These are phyloP conservation scores for Scheffersomyces coipomensis DNA, from an alignment of 805 yeast genomes.

Conservation along the genomic window DNA sequence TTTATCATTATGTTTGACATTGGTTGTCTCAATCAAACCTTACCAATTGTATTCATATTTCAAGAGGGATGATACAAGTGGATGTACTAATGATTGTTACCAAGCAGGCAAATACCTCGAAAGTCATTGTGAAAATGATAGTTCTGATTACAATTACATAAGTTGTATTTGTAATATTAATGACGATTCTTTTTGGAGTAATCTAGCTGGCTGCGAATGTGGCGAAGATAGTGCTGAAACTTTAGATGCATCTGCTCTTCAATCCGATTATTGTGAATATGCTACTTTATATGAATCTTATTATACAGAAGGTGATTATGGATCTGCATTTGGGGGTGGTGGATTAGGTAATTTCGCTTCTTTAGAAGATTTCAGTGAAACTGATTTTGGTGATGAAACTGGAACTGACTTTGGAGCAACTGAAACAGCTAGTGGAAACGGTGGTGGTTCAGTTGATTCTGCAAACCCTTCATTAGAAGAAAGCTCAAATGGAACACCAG, in stretches of 20 bases:
- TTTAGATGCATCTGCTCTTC: neutral
- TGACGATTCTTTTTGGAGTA: neutral
- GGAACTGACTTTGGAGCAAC: neutral
- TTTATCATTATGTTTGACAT: neutral
- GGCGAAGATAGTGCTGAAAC: neutral
- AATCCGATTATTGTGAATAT: constrained; percentile 2
- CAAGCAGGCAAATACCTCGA: constrained; percentile 1
- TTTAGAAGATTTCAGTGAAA: neutral
- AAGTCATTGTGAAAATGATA: neutral
- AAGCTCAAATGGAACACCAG: no score
- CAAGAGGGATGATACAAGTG: constrained; percentile 1
- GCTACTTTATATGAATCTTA: neutral
- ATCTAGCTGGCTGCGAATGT: neutral
- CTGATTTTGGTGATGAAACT: neutral
- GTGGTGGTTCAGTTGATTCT: neutral
- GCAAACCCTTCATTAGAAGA: no score
- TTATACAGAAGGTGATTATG: neutral
- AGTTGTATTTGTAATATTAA: neutral
- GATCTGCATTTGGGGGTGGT: neutral
- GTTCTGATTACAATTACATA: neutral
- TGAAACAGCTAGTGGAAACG: neutral
- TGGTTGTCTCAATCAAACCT: neutral
- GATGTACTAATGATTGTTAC: constrained; percentile 2
- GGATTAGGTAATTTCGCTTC: neutral
- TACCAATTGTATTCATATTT: no score